Conservation (phyloP, 2,329 filamentous ascomycete genomes). For the Metarhizium robertsii region DNA sequence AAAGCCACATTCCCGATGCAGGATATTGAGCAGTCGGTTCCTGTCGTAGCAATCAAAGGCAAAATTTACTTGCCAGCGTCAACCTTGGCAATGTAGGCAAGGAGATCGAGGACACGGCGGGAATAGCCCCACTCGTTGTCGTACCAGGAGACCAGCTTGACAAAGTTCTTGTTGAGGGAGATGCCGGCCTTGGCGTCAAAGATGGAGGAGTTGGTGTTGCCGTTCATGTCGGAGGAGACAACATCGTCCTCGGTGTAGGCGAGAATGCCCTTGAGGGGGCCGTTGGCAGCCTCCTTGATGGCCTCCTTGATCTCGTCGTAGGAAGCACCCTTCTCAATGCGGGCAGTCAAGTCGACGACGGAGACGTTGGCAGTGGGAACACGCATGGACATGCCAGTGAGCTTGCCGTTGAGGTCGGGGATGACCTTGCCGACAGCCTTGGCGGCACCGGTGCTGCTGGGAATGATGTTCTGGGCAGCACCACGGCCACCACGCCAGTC, state of each 20-base stretch:
- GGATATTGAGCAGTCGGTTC: neutral
- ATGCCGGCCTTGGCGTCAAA: constrained; percentile 99
- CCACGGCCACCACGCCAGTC: constrained; percentile 99
- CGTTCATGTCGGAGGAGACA: constrained; percentile 89
- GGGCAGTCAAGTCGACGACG: constrained; percentile 93
- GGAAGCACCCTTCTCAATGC: constrained; percentile 78
- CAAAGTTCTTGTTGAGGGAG: constrained; percentile 94
- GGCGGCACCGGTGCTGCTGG: constrained; percentile 96
- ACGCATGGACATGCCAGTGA: constrained; percentile 99
- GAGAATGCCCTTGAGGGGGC: constrained; percentile 81
- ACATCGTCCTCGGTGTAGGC: constrained; percentile 95
- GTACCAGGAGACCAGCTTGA: constrained; percentile 98
- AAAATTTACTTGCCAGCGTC: constrained; percentile 46
- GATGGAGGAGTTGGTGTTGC: constrained; percentile 90
- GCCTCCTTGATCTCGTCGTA: constrained; percentile 91
- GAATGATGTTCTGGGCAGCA: constrained; percentile 99
- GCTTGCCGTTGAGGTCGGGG: constrained; percentile 95
- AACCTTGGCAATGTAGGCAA: constrained; percentile 70
- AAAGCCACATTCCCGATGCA: neutral
- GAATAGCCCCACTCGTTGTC: constrained; percentile 99
- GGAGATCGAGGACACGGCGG: constrained; percentile 81
- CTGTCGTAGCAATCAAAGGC: neutral
- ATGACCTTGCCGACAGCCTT: constrained; percentile 99
- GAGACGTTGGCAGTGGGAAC: constrained; percentile 98
- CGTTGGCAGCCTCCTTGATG: constrained; percentile 80